These are phyloP conservation scores for Cytauxzoon felis DNA, from an alignment of 169 alveolate genomes.

Conservation along the genomic window DNA sequence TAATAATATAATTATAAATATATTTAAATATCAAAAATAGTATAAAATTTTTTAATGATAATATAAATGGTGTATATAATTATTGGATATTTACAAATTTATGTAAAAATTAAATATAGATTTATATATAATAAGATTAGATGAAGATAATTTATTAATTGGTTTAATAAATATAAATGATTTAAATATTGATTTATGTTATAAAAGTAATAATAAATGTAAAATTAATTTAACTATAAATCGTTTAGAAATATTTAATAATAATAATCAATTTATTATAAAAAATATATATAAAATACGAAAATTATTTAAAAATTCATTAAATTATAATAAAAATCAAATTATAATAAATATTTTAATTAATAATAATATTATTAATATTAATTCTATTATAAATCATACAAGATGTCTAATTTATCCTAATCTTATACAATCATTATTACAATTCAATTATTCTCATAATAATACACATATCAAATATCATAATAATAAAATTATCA, in stretches of 20 bases:
- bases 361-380: neutral
- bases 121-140: too few species aligned
- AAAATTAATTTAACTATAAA: constrained; percentile 2
- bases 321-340: constrained; percentile 14
- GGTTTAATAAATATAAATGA: neutral
- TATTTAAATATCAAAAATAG: too few species aligned
- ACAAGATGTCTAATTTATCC: constrained; percentile 13
- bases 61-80: too few species aligned
- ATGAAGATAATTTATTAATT: too few species aligned
- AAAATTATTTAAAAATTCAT: constrained; percentile 2
- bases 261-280: neutral
- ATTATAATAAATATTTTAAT: neutral
- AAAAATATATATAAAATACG: constrained; percentile 9
- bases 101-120: too few species aligned
- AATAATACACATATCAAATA: too few species aligned
- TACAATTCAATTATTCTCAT: too few species aligned
- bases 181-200: constrained; percentile 4
- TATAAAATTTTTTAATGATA: too few species aligned
- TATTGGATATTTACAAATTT: too few species aligned
- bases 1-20: too few species aligned
- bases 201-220: neutral
- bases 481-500: too few species aligned
- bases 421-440: too few species aligned
- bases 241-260: neutral
- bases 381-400: constrained; percentile 17